Base-by-base conservation (phyloP, 805 yeast species). In the Hermanozyma aechmeae region DNA sequence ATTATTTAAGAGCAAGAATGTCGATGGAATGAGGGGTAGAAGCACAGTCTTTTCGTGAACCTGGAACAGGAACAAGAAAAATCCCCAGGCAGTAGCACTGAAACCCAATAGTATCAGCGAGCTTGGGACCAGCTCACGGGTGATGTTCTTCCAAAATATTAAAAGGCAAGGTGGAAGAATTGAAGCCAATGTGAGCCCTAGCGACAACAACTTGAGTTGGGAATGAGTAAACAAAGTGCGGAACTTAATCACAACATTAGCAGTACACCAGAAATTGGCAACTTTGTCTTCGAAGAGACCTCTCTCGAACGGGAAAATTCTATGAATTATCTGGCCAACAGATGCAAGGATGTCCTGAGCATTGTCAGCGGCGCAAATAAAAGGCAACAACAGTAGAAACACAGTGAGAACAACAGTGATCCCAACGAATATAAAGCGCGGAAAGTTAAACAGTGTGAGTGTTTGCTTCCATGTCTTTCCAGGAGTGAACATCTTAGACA, bases 271-370 rank as follows among this genome's bases (percentile, higher is more conserved):
- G 46, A 92, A 80, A 49, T 87, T 92, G 23, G 95, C 95, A 11
- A 92, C 97, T 51, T 92, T 92, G 50, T 92, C 97, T 52, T 92
- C 98, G 67, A 93, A 92, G 6, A 92, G 66, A 1, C 98, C 98
- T 48, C 97, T 70, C 25, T 76, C 72, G 41, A 92, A 89, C 1
- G 99, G 98, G 52, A 92, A 92, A 17, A 89, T 78, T 38, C 97
- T 69, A 24, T 53, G 35, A 2, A 76, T 26, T 3, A 77, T 67
- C 48, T 82, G 93, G 16, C 53, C 38, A 1, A 79, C 48, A 41
- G 76, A 79, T 5, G 26, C 27, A 10, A 32, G 12, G 9, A 36
- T 41, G 13, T 43, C 46, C 9, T 28, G 6, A 3, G 22, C 23
- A 69, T 35, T 10, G 65, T 65, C 5, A 3, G 42, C 37, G 7